These are phyloP conservation scores for Pseudotulostoma volvatum DNA, from an alignment of 495 filamentous ascomycete genomes.

Conservation along the genomic window DNA sequence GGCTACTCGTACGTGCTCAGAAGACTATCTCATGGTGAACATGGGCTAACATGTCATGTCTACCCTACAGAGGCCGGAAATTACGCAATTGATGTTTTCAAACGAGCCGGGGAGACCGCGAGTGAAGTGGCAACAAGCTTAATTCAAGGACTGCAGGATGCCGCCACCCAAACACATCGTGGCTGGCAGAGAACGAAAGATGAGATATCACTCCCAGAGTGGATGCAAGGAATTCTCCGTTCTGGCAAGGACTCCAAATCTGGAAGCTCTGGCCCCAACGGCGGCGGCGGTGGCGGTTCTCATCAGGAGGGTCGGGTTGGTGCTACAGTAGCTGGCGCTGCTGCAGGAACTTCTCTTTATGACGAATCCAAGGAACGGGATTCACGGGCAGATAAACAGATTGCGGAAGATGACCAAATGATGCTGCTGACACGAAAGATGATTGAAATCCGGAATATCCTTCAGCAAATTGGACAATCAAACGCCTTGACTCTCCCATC, in stretches of 20 bases:
- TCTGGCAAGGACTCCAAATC: slow-evolving; percentile 34
- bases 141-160: slow-evolving; percentile 51
- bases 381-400: slow-evolving; percentile 39
- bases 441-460: slow-evolving; percentile 92
- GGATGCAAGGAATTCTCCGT: slow-evolving; percentile 62
- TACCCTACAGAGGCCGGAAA: slow-evolving; percentile 57
- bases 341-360: slow-evolving; percentile 60
- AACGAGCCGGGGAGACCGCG: slow-evolving; percentile 51
- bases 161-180: slow-evolving; percentile 58
- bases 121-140: slow-evolving; percentile 44
- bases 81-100: slow-evolving; percentile 71
- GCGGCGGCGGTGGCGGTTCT: slow-evolving; percentile 34
- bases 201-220: slow-evolving; percentile 61
- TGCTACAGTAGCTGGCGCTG: slow-evolving; percentile 33
- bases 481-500: slow-evolving; percentile 74
- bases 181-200: slow-evolving; percentile 79
- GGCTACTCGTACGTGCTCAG: slow-evolving; percentile 54
- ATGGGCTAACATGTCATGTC: slow-evolving; percentile 12
- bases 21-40: background rate
- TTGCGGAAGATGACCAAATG: slow-evolving; percentile 91
- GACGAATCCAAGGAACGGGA: slow-evolving; percentile 59
- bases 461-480: slow-evolving; percentile 82
- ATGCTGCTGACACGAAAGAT: slow-evolving; percentile 98
- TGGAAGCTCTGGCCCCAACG: slow-evolving; percentile 22
- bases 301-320: slow-evolving; percentile 50